A percentile compares a stretch with the other conserved stretches of the same genome.
Evolutionary conservation across 2,329 filamentous ascomycete species (phyloP).

Genomic region (Phyllosticta paracitricarpa): DNA sequence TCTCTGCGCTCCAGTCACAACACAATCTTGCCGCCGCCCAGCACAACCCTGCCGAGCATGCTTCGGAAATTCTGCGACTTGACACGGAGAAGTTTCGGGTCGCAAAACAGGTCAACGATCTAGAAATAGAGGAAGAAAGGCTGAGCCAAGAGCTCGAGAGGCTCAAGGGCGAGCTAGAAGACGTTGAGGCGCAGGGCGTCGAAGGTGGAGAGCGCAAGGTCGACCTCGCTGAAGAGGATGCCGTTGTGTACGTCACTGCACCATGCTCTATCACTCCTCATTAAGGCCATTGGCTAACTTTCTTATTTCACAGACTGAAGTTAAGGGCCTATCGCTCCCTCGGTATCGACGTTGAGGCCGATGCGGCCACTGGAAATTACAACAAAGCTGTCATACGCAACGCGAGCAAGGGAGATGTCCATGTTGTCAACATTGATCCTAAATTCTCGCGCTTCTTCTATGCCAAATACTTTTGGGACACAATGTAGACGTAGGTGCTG

Average conservation of each 20-base stretch:
- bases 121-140: conserved; percentile 93
- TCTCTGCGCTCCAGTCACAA: conserved; percentile 64
- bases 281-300: conserved; percentile 6
- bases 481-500: conserved; percentile 43
- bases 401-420: conserved; percentile 77
- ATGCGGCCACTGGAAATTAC: conserved; percentile 64
- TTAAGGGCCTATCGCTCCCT: conserved; percentile 85
- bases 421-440: conserved; percentile 87
- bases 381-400: conserved; percentile 78
- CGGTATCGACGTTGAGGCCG: conserved; percentile 82
- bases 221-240: conserved; percentile 33
- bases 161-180: conserved; percentile 63
- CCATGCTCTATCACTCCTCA: background rate
- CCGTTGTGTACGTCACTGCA: conserved; percentile 32
- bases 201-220: conserved; percentile 55
- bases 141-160: conserved; percentile 68
- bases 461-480: conserved; percentile 93
- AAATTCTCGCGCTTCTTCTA: conserved; percentile 90
- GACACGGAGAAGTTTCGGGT: conserved; percentile 92
- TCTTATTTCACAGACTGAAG: conserved; percentile 46
- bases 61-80: conserved; percentile 71
- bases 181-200: conserved; percentile 77
- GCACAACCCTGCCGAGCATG: conserved; percentile 72
- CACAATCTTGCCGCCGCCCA: conserved; percentile 64
- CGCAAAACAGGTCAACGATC: conserved; percentile 80